Evolutionary conservation across 768 basidiomycete species (phyloP).

Genomic region (Termitomyces heimii): DNA sequence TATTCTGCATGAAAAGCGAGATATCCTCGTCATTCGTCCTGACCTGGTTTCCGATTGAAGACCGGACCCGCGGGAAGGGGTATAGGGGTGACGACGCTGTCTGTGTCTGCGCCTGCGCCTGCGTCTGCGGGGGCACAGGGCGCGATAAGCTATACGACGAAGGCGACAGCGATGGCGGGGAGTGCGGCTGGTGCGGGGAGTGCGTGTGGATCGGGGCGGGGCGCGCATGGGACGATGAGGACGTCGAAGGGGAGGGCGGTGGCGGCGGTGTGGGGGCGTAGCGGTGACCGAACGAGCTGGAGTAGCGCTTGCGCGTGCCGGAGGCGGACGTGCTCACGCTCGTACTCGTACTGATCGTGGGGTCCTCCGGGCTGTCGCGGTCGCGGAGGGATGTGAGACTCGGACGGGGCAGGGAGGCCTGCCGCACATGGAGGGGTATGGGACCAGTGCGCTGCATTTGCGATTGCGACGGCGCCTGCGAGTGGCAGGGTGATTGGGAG

Average conservation of each 20-base stretch:
- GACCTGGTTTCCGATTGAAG: constrained; percentile 14
- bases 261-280: constrained; percentile 32
- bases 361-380: constrained; percentile 7
- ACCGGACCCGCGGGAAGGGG: neutral
- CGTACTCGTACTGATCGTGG: neutral
- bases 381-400: neutral
- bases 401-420: constrained; percentile 2
- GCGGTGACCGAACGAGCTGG: constrained; percentile 73
- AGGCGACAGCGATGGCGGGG: neutral
- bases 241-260: constrained; percentile 15
- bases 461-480: neutral
- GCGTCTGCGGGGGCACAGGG: neutral
- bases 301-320: constrained; percentile 54
- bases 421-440: neutral
- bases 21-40: constrained; percentile 72
- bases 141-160: constrained; percentile 2
- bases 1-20: constrained; percentile 72
- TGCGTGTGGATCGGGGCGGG: neutral
- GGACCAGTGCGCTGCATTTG: neutral
- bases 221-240: neutral
- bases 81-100: neutral
- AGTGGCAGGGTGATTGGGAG: constrained; percentile 2
- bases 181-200: neutral
- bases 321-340: neutral
- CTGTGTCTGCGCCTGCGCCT: neutral